Conservation (phyloP, 2,329 filamentous ascomycete genomes). For the Arthrinium phaeospermum region DNA sequence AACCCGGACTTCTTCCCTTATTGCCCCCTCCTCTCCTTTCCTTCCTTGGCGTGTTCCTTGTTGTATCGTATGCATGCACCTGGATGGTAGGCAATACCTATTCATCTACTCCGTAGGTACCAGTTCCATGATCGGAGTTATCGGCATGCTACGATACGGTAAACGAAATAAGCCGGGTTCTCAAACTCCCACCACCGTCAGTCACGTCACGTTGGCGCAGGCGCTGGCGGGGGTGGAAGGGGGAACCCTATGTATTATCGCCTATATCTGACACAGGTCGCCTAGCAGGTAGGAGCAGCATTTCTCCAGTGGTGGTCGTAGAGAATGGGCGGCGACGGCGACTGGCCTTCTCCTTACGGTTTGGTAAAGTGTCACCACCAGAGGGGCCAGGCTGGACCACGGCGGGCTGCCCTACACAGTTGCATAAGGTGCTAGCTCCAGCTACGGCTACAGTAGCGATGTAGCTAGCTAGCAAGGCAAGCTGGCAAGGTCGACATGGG, state of each 20-base stretch:
- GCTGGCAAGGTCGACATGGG: no score
- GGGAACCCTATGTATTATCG: not conserved
- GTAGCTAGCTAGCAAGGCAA: no score
- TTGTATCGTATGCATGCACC: not conserved
- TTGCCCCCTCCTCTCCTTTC: not conserved
- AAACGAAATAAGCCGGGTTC: not conserved
- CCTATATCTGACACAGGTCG: not conserved
- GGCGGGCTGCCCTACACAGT: not conserved
- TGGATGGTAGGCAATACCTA: no score
- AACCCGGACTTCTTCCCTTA: not conserved
- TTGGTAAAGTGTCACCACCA: not conserved
- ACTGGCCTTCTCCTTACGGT: not conserved
- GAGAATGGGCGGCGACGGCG: not conserved
- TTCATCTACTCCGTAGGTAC: not conserved
- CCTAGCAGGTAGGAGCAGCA: not conserved
- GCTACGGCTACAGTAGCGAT: no score
- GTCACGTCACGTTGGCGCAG: not conserved
- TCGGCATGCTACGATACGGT: not conserved
- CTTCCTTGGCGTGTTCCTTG: not conserved
- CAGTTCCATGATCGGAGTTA: not conserved
- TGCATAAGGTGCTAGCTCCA: constrained; percentile 5
- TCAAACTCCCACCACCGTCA: not conserved
- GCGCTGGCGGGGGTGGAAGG: not conserved
- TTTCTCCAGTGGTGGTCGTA: not conserved
- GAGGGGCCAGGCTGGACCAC: not conserved